A percentile compares a stretch with the other conserved stretches of the same genome.
Evolutionary conservation across 306 rosid genomes (phyloP).

Genomic region (Myrica gale): DNA sequence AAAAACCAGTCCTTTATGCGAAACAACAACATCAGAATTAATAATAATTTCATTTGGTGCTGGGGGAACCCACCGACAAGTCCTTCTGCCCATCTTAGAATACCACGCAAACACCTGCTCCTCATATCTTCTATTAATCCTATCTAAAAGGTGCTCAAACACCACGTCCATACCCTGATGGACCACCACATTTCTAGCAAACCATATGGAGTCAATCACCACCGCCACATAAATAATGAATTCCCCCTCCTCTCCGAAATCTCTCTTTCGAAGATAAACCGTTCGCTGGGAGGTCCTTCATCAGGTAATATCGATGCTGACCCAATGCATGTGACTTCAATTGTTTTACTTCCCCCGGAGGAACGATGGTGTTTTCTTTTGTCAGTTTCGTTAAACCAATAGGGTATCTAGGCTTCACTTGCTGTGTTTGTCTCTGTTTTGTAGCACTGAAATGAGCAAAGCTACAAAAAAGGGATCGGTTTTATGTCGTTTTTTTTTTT

Average conservation of each 20-base stretch:
- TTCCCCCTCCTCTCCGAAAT: not conserved
- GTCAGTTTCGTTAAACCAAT: not conserved
- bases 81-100: too few species aligned
- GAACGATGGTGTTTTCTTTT: conserved; percentile 11
- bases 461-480: not conserved
- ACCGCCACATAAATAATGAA: too few species aligned
- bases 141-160: too few species aligned
- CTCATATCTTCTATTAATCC: too few species aligned
- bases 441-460: not conserved
- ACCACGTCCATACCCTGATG: too few species aligned
- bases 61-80: too few species aligned
- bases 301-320: conserved; percentile 41
- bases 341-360: conserved; percentile 30
- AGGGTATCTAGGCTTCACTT: not conserved
- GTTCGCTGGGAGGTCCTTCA: conserved; percentile 66
- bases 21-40: too few species aligned
- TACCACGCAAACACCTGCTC: too few species aligned
- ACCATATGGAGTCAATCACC: too few species aligned
- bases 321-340: conserved; percentile 7
- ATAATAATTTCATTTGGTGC: too few species aligned
- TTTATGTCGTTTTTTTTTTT: not conserved
- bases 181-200: too few species aligned
- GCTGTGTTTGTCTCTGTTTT: not conserved
- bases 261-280: conserved; percentile 45
- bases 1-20: too few species aligned